These are phyloP conservation scores for Globisporangium yorkense DNA, from an alignment of 352 stramenopile species.

Conservation along the genomic window DNA sequence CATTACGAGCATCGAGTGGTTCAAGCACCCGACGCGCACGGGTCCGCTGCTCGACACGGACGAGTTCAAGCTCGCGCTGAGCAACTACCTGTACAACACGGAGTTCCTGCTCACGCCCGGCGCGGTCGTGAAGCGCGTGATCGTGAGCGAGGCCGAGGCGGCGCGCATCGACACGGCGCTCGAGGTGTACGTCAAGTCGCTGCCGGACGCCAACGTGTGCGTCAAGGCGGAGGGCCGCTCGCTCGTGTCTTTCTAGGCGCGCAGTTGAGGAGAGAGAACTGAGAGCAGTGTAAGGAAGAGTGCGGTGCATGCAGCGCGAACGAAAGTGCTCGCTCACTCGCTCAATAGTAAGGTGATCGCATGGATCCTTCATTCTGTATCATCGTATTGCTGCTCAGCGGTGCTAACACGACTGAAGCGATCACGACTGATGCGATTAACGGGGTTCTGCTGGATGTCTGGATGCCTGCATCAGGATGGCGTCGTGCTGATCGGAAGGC, in stretches of 20 bases:
- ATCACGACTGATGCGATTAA: too few relatives aligned
- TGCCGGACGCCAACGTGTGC: conserved; percentile 13
- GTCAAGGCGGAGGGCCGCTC: conserved; percentile 10
- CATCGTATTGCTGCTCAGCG: background rate
- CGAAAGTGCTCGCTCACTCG: background rate
- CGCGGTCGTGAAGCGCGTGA: conserved; percentile 15
- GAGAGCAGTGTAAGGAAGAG: background rate
- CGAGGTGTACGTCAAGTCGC: conserved; percentile 12
- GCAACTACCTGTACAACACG: conserved; percentile 28
- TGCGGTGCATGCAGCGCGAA: background rate
- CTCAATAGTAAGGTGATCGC: background rate
- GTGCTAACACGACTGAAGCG: too few relatives aligned
- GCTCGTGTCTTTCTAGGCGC: conserved; percentile 6
- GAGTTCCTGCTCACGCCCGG: conserved; percentile 14
- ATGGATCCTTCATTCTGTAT: background rate
- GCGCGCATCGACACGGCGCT: conserved; percentile 10
- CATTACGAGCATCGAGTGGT: conserved; percentile 31
- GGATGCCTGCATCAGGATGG: too few relatives aligned
- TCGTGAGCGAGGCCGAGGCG: conserved; percentile 63
- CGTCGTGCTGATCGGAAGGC: too few relatives aligned
- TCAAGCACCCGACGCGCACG: conserved; percentile 16
- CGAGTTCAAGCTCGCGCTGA: conserved; percentile 9
- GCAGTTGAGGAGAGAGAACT: background rate
- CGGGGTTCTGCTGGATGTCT: too few relatives aligned
- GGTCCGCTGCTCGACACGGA: conserved; percentile 10